Conservation (phyloP, 2,329 filamentous ascomycete genomes). For the Neopestalotiopsis sp. region DNA sequence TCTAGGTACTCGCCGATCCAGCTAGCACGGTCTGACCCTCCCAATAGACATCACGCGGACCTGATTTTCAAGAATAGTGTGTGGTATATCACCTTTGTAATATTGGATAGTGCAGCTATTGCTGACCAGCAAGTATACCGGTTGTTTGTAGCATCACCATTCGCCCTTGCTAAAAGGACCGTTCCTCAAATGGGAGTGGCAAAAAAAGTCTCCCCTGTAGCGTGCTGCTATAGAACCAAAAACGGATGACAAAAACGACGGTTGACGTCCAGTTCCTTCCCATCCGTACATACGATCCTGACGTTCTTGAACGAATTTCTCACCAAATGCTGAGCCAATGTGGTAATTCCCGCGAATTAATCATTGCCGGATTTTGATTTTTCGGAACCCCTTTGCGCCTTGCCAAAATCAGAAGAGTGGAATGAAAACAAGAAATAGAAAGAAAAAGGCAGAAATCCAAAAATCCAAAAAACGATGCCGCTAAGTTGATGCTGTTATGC, state of each 20-base stretch:
- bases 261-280: neutral
- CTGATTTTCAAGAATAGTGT: neutral
- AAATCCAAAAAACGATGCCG: neutral
- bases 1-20: neutral
- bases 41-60: neutral
- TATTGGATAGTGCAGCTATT: neutral
- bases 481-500: conserved; percentile 5
- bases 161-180: neutral
- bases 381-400: conserved; percentile 4
- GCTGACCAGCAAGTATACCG: neutral
- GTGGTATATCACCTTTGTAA: neutral
- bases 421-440: neutral
- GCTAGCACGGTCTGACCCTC: neutral
- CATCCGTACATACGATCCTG: neutral
- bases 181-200: neutral
- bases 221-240: neutral
- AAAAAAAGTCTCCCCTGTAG: neutral
- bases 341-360: neutral
- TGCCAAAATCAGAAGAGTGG: conserved; percentile 4
- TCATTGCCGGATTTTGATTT: neutral
- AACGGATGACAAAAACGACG: neutral
- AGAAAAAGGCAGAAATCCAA: neutral
- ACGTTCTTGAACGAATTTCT: neutral
- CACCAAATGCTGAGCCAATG: neutral
- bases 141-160: neutral